Evolutionary conservation across 305 asterid genomes (phyloP).

Genomic region (Fraxinus dipetala): DNA sequence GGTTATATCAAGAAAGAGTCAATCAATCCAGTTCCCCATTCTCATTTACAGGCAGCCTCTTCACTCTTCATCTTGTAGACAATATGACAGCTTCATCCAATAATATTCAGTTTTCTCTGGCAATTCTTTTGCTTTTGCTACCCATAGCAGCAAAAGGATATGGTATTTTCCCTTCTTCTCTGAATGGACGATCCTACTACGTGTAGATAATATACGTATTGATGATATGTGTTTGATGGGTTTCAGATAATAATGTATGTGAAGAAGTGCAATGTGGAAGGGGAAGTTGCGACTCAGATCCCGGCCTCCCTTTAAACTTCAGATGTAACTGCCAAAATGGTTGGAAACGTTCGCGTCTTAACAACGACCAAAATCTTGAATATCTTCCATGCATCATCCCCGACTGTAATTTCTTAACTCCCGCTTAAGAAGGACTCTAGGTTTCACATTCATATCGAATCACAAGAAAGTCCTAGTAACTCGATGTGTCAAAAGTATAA

Average conservation of each 20-base stretch:
- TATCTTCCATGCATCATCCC: conserved; percentile 71
- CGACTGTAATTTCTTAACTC: conserved; percentile 31
- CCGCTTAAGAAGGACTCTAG: background rate
- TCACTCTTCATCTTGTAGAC: background rate
- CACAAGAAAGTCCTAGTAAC: background rate
- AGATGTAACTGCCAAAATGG: conserved; percentile 56
- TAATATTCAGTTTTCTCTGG: conserved; percentile 16
- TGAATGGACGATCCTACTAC: background rate
- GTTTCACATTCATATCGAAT: background rate
- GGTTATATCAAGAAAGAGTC: conserved; percentile 32
- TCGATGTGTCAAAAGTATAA: background rate
- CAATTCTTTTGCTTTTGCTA: conserved; percentile 28
- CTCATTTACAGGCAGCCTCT: background rate
- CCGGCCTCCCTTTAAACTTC: conserved; percentile 47
- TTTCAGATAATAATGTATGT: conserved; percentile 44
- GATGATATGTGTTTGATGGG: too few relatives aligned
- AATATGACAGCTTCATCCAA: background rate
- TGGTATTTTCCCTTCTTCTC: conserved; percentile 37
- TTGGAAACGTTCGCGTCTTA: conserved; percentile 63
- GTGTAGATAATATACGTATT: background rate
- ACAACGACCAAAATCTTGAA: conserved; percentile 32
- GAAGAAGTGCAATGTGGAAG: conserved; percentile 66
- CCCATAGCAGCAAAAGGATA: conserved; percentile 37
- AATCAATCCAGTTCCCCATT: background rate
- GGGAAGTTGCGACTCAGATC: conserved; percentile 57